Conservation (phyloP, 2,329 filamentous ascomycete genomes). For the Thelonectria blattea region DNA sequence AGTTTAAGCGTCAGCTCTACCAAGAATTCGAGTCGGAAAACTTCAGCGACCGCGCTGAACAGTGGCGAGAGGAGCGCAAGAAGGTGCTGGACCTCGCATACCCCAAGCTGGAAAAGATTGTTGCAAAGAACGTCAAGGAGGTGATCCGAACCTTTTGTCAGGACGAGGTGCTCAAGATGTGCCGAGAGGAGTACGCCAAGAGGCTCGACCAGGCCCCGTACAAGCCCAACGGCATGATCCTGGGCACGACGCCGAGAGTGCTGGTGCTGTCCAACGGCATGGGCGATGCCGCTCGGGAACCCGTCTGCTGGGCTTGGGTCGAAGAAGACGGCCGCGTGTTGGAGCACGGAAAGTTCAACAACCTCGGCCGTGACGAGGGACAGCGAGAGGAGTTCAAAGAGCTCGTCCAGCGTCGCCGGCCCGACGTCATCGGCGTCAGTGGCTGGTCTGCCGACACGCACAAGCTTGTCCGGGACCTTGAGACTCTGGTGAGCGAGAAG, state of each 20-base stretch:
- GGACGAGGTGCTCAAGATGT: slow-evolving; percentile 85
- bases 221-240: slow-evolving; percentile 89
- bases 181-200: slow-evolving; percentile 86
- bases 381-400: slow-evolving; percentile 76
- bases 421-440: slow-evolving; percentile 88
- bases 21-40: slow-evolving; percentile 92
- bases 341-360: slow-evolving; percentile 86
- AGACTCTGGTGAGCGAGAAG: slow-evolving; percentile 78
- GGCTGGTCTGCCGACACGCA: slow-evolving; percentile 89
- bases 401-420: slow-evolving; percentile 77
- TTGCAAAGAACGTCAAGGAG: slow-evolving; percentile 93
- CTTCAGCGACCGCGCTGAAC: slow-evolving; percentile 91
- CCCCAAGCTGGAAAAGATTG: slow-evolving; percentile 79
- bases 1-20: slow-evolving; percentile 79
- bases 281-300: slow-evolving; percentile 74
- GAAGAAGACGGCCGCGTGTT: slow-evolving; percentile 90
- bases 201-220: slow-evolving; percentile 95
- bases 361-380: slow-evolving; percentile 73
- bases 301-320: slow-evolving; percentile 89
- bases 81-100: slow-evolving; percentile 85
- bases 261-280: slow-evolving; percentile 86
- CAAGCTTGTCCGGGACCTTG: slow-evolving; percentile 80
- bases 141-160: slow-evolving; percentile 93
- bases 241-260: slow-evolving; percentile 87
- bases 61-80: slow-evolving; percentile 88